phyloP scores from a whole-genome alignment of 805 yeast species.

The Teunomyces atbi region DNA sequence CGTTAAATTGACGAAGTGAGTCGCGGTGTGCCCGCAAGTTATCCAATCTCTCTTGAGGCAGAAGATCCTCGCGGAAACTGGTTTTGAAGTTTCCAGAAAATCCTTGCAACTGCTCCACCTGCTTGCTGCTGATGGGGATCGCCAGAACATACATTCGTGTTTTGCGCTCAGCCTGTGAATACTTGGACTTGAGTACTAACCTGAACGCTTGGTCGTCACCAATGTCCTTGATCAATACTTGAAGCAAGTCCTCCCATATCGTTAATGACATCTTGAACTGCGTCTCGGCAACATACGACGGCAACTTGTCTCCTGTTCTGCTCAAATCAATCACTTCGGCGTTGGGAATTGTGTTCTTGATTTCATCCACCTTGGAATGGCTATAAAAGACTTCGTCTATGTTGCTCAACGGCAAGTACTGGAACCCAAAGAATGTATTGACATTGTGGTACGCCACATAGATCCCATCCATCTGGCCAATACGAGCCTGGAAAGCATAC shows the following conservation, averaged over 20 bases:
- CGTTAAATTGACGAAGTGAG: slow-evolving; percentile 26
- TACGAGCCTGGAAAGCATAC: slow-evolving; percentile 86
- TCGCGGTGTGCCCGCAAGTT: slow-evolving; percentile 24
- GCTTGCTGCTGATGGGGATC: slow-evolving; percentile 22
- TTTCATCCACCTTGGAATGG: slow-evolving; percentile 13
- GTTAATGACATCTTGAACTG: slow-evolving; percentile 53
- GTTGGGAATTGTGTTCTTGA: slow-evolving; percentile 7
- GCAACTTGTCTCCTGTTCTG: slow-evolving; percentile 26
- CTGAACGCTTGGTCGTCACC: slow-evolving; percentile 23
- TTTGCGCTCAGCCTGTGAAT: slow-evolving; percentile 3
- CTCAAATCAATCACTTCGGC: slow-evolving; percentile 3
- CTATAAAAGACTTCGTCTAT: slow-evolving; percentile 52
- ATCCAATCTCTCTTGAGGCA: slow-evolving; percentile 19
- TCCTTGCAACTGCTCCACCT: slow-evolving; percentile 23
- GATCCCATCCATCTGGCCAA: slow-evolving; percentile 97
- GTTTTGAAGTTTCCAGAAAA: slow-evolving; percentile 28
- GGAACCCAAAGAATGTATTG: slow-evolving; percentile 80
- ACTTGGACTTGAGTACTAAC: slow-evolving; percentile 20
- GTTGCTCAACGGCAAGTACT: slow-evolving; percentile 72
- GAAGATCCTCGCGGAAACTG: slow-evolving; percentile 26
- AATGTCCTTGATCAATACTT: slow-evolving; percentile 27
- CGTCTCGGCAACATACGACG: slow-evolving; percentile 55
- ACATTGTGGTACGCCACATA: slow-evolving; percentile 89
- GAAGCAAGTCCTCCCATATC: slow-evolving; percentile 29
- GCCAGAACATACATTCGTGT: slow-evolving; percentile 27